phyloP scores from a whole-genome alignment of 2,329 filamentous ascomycete species.

The Clonostachys rosea region DNA sequence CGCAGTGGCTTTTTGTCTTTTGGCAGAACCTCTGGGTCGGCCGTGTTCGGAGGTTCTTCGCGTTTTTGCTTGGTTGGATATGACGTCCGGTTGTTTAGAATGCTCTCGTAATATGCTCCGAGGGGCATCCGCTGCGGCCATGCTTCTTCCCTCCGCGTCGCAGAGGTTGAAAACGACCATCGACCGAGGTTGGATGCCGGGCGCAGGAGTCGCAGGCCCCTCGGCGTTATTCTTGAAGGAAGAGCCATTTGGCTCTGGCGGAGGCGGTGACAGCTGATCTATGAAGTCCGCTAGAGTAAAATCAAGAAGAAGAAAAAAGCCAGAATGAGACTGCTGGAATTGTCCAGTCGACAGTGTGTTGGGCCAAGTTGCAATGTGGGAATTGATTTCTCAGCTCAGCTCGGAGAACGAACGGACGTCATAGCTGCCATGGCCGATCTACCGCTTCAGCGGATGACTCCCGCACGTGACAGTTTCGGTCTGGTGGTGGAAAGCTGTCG shows the following conservation, averaged over 20 bases:
- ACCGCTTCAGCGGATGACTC: no score
- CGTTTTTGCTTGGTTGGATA: conserved; percentile 31
- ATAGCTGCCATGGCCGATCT: no score
- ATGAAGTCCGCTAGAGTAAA: neutral
- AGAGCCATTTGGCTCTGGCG: conserved; percentile 17
- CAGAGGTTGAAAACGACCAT: conserved; percentile 17
- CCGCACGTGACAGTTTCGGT: no score
- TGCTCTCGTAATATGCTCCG: conserved; percentile 54
- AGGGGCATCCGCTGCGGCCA: conserved; percentile 39
- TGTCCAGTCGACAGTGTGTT: no score
- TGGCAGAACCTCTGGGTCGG: conserved; percentile 15
- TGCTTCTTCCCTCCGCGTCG: conserved; percentile 10
- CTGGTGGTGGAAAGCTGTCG: no score
- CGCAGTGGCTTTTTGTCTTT: conserved; percentile 3
- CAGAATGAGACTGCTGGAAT: no score
- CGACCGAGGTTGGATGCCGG: conserved; percentile 10
- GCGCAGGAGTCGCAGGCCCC: conserved; percentile 17
- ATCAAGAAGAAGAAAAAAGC: no score
- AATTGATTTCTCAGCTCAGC: no score
- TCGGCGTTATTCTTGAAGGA: conserved; percentile 18
- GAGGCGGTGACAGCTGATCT: neutral
- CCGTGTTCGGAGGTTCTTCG: conserved; percentile 35
- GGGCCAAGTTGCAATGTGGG: no score
- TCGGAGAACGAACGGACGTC: no score
- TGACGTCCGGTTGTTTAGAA: conserved; percentile 41